Percentiles rank a stretch among this genome's conserved stretches.
phyloP scores from a whole-genome alignment of 306 rosid species.

The Luffa acutangula region DNA sequence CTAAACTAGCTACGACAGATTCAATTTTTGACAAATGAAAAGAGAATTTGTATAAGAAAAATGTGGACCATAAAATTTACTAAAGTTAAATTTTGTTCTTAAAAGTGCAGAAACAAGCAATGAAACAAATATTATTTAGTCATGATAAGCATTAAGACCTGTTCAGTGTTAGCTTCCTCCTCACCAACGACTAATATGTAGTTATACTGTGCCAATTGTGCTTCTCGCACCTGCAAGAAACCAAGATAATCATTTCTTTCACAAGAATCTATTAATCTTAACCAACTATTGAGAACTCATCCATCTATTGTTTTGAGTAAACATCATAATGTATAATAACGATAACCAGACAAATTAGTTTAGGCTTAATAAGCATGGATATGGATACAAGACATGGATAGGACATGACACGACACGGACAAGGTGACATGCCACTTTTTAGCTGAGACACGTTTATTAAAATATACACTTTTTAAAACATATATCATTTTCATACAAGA shows the following conservation, averaged over 20 bases:
- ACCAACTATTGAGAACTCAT: neutral
- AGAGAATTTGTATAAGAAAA: neutral
- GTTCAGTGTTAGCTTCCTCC: slow-evolving; percentile 74
- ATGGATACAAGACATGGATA: no score
- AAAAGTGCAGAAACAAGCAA: neutral
- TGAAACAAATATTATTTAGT: neutral
- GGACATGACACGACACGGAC: no score
- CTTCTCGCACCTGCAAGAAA: slow-evolving; percentile 73
- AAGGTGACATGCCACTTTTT: no score
- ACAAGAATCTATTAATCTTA: neutral
- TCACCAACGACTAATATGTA: slow-evolving; percentile 91
- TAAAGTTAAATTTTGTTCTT: neutral
- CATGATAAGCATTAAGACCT: slow-evolving; percentile 33
- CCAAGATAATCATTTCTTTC: neutral
- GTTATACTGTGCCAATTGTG: slow-evolving; percentile 75
- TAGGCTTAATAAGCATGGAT: neutral
- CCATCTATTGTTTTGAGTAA: neutral
- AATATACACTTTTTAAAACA: no score
- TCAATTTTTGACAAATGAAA: neutral
- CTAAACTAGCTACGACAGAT: neutral
- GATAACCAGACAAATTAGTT: neutral
- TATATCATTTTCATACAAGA: no score
- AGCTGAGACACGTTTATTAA: no score
- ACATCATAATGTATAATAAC: neutral
- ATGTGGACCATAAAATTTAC: neutral